Base-by-base conservation (phyloP, 805 yeast genomes). In the Yarrowia deformans region DNA sequence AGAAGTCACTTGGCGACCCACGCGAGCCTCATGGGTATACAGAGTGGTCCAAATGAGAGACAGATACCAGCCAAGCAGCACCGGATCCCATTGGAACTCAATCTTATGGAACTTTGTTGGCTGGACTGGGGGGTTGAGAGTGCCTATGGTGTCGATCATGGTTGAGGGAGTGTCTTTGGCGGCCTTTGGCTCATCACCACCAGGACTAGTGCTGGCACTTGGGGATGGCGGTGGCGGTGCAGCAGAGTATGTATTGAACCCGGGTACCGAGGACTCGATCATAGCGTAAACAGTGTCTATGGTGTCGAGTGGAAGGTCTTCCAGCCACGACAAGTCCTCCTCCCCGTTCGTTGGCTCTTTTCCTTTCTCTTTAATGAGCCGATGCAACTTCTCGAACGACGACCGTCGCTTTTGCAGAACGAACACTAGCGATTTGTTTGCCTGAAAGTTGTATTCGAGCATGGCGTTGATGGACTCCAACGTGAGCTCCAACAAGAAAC, bases 381-480 rank as follows among this genome's bases (percentile, higher is more conserved):
- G 46, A n/a, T 48, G 56, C 14, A 63, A 39, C 48, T 49, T 48
- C 14, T 63, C 56, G 14, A 48, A 63, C 16, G 56, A 49, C 19
- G 68, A 35, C 9, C 56, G 46, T 37, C 68, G 68, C 29, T 63
- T 63, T 8, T 48, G 56, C n/a, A 63, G 39, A 9, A 49, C 56
- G 39, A 48, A 63, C 2, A 63, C 68, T 0, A 63, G 56, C 39
- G 68, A 35, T 39, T 48, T 49, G 56, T 63, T 63, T 29, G 68
- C 68, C 55, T 63, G 55, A 18, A 63, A 63, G 56, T 63, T 63
- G 46, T 48, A 63, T 14, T 63, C 68, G 1, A 63, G 35, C 56
- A 63, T 48, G 29, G 68, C 68, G 39, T 46, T 63, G 55, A 49
- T 63, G 32, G 68, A 48, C 39, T 63, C 68, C 48, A 63, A 48